Evolutionary conservation across 1,284 basidiomycete species (phyloP), one percentile per base, ranked within the genome.

Genomic region (Inonotus hispidus): DNA sequence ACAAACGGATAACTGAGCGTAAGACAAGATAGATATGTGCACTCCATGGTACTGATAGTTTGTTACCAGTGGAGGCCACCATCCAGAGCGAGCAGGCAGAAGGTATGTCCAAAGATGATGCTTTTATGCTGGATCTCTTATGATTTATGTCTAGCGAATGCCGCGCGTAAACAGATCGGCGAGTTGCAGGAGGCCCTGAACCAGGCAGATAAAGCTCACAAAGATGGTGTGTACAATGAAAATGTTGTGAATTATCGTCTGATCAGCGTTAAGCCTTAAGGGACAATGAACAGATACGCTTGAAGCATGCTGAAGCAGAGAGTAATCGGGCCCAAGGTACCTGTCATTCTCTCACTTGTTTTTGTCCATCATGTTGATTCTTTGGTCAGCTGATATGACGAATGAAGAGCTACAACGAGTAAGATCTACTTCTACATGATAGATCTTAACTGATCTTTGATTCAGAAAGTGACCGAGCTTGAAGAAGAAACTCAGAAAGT

Each of bases 281-380:
- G 23, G 61, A 62, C 19, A 56, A 54, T 21, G 61, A 62, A 41
- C 13, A 29, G 11, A 37, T 62, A 10, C 16, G 61, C 11, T 23
- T 62, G 29, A n/a, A 37, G 32, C 49, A 47, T 35, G 61, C 61
- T 16, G 61, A 62, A 49, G 49, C 61, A 19, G 61, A 58, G 35
- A 53, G 52, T 10, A 55, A 49, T 27, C 56, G 57, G 11, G 61
- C 57, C 16, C 56, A 55, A 49, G 61, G 61, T 52, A 52, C 32
- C 19, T 29, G 25, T 35, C 25, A 11, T 32, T n/a, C 50, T 16
- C 35, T 23, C 7, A 1, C 21, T 14, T 7, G 6, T 23, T 49
- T 27, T 21, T 25, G 46, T 13, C 32, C 11, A 7, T 32, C 25
- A 27, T n/a, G 49, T 61, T 49, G 27, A 58, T 37, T 32, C 16